Base-by-base conservation (phyloP, 331 rosid species). In the Spiraea crenata region DNA sequence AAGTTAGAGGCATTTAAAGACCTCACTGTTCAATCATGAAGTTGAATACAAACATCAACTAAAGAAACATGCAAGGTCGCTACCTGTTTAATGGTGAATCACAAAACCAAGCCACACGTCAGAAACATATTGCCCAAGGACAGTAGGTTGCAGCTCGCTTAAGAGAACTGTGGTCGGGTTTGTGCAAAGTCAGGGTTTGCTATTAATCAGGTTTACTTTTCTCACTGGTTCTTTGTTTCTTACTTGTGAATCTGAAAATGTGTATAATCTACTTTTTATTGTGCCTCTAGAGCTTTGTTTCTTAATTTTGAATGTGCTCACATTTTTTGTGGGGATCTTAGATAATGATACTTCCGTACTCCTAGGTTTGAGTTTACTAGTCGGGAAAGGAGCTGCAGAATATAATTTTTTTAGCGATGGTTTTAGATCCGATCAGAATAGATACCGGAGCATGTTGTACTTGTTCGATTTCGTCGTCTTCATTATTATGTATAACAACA, bases 1-100 rank as follows among this genome's bases (percentile, higher is more conserved):
- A 87, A 81, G 39, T 68, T 90, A 25, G 93, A 85, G 50, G 79
- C 91, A 49, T 81, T 95, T 58, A 85, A 81, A 77, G 86, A 81
- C 59, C 91, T 95, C 54, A 67, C 73, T 4, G 75, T 89, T 77
- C 83, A 81, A 80, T 61, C 77, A 39, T 50, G 37, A 76, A 72
- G 84, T 71, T 51, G 70, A 74, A 67, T 34, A 14, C 59, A 57
- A 60, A 54, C 41, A 49, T 61, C 8, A 72, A 72, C 81, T 7
- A n/a, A 57, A 54, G 76, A 38, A 59, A 66, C 71, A 39, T 74
- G 65, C 64, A 49, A 70, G 69, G 67, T 71, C 56, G 50, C 63
- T 49, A 9, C 31, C 31, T 59, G 67, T 65, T 71, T 69, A 76
- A 63, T 70, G 77, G 81, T 17, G 67, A 80, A 71, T 70, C 74